Conservation (phyloP, 164 flowering plant genomes). For the Tinospora cordifolia region DNA sequence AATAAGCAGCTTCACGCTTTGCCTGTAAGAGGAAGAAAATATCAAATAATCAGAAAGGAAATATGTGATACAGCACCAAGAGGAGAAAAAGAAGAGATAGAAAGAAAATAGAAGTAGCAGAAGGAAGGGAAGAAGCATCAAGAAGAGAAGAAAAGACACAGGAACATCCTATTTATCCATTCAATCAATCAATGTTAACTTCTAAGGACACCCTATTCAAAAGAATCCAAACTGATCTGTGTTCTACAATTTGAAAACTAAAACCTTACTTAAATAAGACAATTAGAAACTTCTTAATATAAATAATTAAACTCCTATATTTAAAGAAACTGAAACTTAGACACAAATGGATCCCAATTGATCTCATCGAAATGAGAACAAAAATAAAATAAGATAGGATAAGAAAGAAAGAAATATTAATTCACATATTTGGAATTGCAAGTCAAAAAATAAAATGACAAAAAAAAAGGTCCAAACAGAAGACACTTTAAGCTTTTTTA, state of each 20-base stretch:
- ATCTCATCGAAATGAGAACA: not conserved
- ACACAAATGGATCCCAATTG: no score
- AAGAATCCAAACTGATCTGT: no score
- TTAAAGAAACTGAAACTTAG: no score
- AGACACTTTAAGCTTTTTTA: no score
- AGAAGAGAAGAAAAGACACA: not conserved
- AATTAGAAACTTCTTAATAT: no score
- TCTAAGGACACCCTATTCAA: no score
- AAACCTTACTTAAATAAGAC: no score
- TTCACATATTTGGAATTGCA: not conserved
- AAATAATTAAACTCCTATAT: no score
- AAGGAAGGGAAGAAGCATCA: not conserved
- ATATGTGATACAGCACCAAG: not conserved
- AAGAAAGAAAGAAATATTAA: not conserved
- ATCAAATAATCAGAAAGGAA: not conserved
- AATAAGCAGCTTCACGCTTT: slow-evolving; percentile 75
- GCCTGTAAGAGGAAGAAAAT: slow-evolving; percentile 26
- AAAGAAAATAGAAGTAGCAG: not conserved
- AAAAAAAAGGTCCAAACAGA: not conserved
- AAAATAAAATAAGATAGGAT: no score
- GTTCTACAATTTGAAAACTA: no score
- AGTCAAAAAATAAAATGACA: not conserved
- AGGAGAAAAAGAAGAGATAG: not conserved
- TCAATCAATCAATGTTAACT: no score
- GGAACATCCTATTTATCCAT: no score